phyloP scores from a whole-genome alignment of 1,284 basidiomycete species.

The Puccinia hordei region DNA sequence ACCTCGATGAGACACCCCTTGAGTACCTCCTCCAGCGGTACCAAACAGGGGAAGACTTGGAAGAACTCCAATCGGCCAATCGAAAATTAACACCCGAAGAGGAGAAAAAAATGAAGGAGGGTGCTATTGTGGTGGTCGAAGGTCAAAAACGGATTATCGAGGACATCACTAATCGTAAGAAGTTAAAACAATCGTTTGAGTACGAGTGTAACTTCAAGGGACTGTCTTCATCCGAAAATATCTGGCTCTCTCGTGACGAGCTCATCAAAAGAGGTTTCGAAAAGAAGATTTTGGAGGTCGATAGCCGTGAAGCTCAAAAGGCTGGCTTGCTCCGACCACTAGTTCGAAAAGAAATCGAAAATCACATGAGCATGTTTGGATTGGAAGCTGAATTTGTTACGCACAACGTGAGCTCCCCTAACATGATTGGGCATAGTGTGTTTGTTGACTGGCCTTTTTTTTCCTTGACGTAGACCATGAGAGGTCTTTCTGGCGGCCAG shows the following conservation, averaged over 20 bases:
- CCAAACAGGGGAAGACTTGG: conserved; percentile 97
- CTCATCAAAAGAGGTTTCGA: conserved; percentile 96
- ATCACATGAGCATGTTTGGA: conserved; percentile 94
- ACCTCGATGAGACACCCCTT: conserved; percentile 95
- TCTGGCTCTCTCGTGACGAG: conserved; percentile 94
- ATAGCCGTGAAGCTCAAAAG: conserved; percentile 94
- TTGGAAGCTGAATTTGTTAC: conserved; percentile 95
- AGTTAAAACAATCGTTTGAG: conserved; percentile 98
- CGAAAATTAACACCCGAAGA: conserved; percentile 86
- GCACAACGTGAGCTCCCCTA: conserved; percentile 63
- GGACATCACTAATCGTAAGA: conserved; percentile 87
- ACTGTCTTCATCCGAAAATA: conserved; percentile 88
- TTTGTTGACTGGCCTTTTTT: background rate
- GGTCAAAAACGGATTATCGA: conserved; percentile 93
- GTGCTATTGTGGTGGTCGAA: conserved; percentile 79
- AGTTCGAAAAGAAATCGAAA: conserved; percentile 95
- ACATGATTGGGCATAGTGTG: background rate
- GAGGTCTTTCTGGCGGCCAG: conserved; percentile 97
- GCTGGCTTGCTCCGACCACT: conserved; percentile 92
- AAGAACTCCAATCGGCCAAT: conserved; percentile 89
- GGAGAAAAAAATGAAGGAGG: conserved; percentile 94
- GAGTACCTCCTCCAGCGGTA: conserved; percentile 99
- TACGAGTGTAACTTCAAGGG: conserved; percentile 85
- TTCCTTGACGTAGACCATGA: conserved; percentile 65
- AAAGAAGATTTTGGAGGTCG: conserved; percentile 85